Evolutionary conservation across 2,329 filamentous ascomycete genomes (phyloP).

Genomic region (Cyclaneusma minus): DNA sequence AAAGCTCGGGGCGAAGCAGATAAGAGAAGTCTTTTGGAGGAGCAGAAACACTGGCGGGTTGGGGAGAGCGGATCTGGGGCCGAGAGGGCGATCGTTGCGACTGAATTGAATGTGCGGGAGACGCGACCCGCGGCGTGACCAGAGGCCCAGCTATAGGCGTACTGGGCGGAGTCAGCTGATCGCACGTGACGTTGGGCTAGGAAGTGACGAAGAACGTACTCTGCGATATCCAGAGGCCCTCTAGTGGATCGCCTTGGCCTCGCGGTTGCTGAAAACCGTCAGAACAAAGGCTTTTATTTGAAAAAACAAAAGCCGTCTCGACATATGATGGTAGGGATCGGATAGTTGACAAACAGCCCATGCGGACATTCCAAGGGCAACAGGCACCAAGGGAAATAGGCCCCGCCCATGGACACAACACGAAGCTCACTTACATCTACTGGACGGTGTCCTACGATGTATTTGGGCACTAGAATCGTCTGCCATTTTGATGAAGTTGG

Average conservation of each 20-base stretch:
- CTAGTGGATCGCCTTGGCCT: slow-evolving; percentile 53
- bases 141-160: slow-evolving; percentile 4
- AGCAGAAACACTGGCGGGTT: slow-evolving; percentile 16
- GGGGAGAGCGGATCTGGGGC: slow-evolving; percentile 16
- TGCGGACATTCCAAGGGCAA: too few species aligned
- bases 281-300: too few species aligned
- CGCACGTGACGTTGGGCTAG: slow-evolving; percentile 4
- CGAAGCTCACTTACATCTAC: too few species aligned
- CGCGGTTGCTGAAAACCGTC: slow-evolving; percentile 5
- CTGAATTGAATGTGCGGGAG: slow-evolving; percentile 4
- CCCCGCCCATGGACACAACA: too few species aligned
- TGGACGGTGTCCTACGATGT: too few species aligned
- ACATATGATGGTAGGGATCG: background rate
- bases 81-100: slow-evolving; percentile 10
- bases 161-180: slow-evolving; percentile 2
- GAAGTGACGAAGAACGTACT: slow-evolving; percentile 36
- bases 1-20: slow-evolving; percentile 65
- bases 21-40: slow-evolving; percentile 62
- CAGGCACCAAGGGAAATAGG: too few species aligned
- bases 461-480: too few species aligned
- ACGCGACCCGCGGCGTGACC: too few species aligned
- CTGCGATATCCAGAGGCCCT: slow-evolving; percentile 61
- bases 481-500: too few species aligned
- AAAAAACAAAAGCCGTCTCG: too few species aligned
- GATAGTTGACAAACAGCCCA: slow-evolving; percentile 1